Percentiles rank a stretch among this genome's conserved stretches.
phyloP scores from a whole-genome alignment of 208 protist species.

The Leptomonas seymouri region DNA sequence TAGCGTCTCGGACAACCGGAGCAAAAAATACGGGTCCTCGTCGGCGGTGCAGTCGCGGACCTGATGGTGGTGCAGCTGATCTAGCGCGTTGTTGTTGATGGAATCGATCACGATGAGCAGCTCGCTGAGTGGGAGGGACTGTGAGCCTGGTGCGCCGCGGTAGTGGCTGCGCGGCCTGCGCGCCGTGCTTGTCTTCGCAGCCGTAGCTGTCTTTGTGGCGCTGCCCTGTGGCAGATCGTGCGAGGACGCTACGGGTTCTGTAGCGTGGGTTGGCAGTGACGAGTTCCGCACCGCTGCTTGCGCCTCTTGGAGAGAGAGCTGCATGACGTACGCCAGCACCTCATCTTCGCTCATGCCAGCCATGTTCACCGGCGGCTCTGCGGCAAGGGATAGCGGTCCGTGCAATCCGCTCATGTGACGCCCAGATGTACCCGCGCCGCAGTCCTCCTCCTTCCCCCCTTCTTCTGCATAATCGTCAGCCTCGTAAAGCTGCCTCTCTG shows the following conservation, averaged over 20 bases:
- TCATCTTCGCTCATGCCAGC: conserved; percentile 39
- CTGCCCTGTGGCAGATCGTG: neutral
- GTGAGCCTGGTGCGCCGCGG: conserved; percentile 14
- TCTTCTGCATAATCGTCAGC: neutral
- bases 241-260: neutral
- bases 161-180: conserved; percentile 12
- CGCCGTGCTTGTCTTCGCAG: neutral
- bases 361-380: conserved; percentile 1
- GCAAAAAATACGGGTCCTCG: conserved; percentile 53
- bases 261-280: neutral
- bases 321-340: conserved; percentile 44
- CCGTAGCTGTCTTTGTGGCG: neutral
- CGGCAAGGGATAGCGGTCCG: neutral
- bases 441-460: neutral
- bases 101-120: conserved; percentile 67
- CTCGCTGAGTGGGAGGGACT: conserved; percentile 45
- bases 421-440: neutral
- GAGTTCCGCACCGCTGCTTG: neutral
- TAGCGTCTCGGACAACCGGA: conserved; percentile 63
- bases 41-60: conserved; percentile 48
- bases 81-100: conserved; percentile 56
- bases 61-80: conserved; percentile 36
- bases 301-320: conserved; percentile 32
- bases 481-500: neutral
- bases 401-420: neutral